Evolutionary conservation across 345 rosid species (phyloP).

Genomic region (Capsella bursapastoris): DNA sequence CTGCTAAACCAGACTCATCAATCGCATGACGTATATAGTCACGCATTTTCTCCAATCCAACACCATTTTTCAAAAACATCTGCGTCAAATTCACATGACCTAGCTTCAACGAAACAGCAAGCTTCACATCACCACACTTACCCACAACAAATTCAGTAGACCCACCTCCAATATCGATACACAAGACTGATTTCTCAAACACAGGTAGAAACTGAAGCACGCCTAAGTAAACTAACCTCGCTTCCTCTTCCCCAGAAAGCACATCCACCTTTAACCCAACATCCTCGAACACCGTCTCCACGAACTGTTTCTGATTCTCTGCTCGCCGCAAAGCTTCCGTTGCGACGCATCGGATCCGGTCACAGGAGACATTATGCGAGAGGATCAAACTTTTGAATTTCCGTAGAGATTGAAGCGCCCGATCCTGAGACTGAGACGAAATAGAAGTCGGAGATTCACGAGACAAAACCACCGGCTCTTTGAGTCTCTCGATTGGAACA

Average conservation of each 20-base stretch:
- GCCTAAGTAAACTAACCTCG: constrained; percentile 59
- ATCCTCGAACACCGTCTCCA: constrained; percentile 43
- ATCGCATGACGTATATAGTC: constrained; percentile 50
- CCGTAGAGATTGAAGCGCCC: constrained; percentile 52
- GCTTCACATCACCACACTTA: constrained; percentile 52
- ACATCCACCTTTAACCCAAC: constrained; percentile 54
- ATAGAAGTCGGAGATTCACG: constrained; percentile 54
- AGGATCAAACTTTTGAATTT: constrained; percentile 49
- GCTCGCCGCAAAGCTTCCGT: constrained; percentile 70
- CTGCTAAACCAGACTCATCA: constrained; percentile 52
- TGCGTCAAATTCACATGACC: constrained; percentile 73
- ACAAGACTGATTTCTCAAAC: constrained; percentile 53
- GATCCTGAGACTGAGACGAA: constrained; percentile 50
- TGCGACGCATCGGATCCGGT: constrained; percentile 61
- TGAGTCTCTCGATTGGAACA: constrained; percentile 51
- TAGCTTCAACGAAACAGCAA: constrained; percentile 56
- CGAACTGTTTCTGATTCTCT: constrained; percentile 48
- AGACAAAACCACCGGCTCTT: constrained; percentile 56
- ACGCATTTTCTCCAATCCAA: constrained; percentile 47
- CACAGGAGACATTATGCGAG: constrained; percentile 41
- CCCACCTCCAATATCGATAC: constrained; percentile 76
- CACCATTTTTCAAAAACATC: constrained; percentile 41
- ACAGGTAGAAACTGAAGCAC: constrained; percentile 68
- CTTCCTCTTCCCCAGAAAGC: constrained; percentile 71
- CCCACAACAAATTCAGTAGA: constrained; percentile 76